Evolutionary conservation across 768 basidiomycete species (phyloP).

Genomic region (Mycena vitilis): DNA sequence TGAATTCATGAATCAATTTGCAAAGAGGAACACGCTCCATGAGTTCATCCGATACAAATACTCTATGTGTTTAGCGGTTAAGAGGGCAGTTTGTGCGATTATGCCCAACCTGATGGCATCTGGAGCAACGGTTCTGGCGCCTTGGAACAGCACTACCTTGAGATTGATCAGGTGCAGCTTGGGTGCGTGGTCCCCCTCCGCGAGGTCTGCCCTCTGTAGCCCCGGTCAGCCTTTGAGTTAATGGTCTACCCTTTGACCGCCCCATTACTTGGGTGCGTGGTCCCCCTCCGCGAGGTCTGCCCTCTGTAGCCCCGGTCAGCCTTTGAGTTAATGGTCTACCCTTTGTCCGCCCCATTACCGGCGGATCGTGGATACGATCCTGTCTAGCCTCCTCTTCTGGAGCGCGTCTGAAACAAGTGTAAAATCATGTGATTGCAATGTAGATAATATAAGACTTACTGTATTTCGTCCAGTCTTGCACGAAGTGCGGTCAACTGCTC

Average conservation of each 20-base stretch:
- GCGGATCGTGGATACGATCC: slow-evolving; percentile 7
- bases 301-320: slow-evolving; percentile 7
- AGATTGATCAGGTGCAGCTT: no score
- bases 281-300: slow-evolving; percentile 5
- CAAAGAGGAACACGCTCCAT: no score
- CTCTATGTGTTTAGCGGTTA: no score
- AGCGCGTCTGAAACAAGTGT: neutral
- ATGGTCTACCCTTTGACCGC: neutral
- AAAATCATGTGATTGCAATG: no score
- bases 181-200: no score
- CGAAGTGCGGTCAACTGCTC: neutral
- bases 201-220: no score
- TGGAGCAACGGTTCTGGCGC: no score
- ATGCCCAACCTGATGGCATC: no score
- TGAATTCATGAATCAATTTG: no score
- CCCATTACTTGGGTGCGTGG: neutral
- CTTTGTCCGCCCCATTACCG: neutral
- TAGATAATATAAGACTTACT: neutral
- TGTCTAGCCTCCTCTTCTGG: neutral
- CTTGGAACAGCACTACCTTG: no score
- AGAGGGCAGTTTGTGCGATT: no score
- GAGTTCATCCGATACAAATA: no score
- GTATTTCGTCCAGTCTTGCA: neutral
- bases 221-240: neutral
- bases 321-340: slow-evolving; percentile 10